A percentile compares a stretch with the other conserved stretches of the same genome.
Evolutionary conservation across 2,329 filamentous ascomycete genomes (phyloP).

Genomic region (Exserohilum rostratum): DNA sequence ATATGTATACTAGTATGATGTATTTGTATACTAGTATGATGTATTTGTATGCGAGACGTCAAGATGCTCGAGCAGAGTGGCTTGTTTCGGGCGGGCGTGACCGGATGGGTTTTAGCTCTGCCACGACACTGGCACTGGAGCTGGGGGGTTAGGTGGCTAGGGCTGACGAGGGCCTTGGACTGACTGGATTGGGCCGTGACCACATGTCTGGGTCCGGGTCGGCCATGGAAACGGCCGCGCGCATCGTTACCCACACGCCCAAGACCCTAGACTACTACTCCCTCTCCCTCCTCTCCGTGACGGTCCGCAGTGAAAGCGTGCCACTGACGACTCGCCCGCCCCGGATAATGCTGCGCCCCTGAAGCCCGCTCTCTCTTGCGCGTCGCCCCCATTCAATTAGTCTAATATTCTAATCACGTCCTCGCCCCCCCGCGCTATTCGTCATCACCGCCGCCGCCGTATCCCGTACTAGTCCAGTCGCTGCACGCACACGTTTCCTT

Average conservation of each 20-base stretch:
- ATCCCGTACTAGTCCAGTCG: neutral
- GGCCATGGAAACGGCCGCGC: constrained; percentile 17
- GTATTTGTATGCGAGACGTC: too few relatives aligned
- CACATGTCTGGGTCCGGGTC: constrained; percentile 19
- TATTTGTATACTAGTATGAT: too few relatives aligned
- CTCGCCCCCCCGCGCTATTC: constrained; percentile 1
- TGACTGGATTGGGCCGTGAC: constrained; percentile 18
- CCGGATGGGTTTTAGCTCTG: too few relatives aligned
- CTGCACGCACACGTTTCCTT: constrained; percentile 8
- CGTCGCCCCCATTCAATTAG: neutral
- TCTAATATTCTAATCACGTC: neutral
- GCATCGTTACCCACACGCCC: constrained; percentile 14
- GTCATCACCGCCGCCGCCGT: constrained; percentile 6
- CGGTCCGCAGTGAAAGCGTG: constrained; percentile 6
- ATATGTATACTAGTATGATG: neutral
- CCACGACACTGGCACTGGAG: too few relatives aligned
- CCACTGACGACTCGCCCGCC: neutral
- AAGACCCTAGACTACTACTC: neutral
- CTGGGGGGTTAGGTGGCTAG: neutral
- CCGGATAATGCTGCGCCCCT: constrained; percentile 9
- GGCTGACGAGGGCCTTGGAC: constrained; percentile 6
- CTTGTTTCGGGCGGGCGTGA: too few relatives aligned
- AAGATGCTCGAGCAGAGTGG: too few relatives aligned
- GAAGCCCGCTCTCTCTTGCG: neutral
- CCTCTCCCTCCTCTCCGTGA: constrained; percentile 3